phyloP scores from a whole-genome alignment of 192 early-diverging fungal genomes.

The Rhizoclosmatium sp. region DNA sequence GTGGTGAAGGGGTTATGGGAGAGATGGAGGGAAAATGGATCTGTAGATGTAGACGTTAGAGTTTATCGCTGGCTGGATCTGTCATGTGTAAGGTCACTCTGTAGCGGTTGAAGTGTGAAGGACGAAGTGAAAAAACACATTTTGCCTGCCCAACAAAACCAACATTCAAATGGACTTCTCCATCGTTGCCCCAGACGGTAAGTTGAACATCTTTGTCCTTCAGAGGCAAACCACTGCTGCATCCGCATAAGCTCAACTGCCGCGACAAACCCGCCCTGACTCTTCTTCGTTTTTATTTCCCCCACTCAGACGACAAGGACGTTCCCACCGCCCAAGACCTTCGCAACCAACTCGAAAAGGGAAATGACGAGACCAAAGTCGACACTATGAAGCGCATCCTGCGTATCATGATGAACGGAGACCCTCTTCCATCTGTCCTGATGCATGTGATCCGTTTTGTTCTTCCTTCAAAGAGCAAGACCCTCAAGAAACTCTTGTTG shows the following conservation, averaged over 20 bases:
- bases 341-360: slow-evolving; percentile 83
- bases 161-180: slow-evolving; percentile 30
- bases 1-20: slow-evolving; percentile 1
- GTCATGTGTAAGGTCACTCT: background rate
- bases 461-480: slow-evolving; percentile 94
- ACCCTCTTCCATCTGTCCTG: slow-evolving; percentile 82
- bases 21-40: background rate
- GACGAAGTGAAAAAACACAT: background rate
- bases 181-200: slow-evolving; percentile 32
- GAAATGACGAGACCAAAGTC: slow-evolving; percentile 90
- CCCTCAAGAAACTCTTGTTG: slow-evolving; percentile 95
- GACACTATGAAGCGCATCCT: slow-evolving; percentile 96
- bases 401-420: slow-evolving; percentile 90
- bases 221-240: too few species aligned
- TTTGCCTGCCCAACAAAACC: background rate
- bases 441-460: slow-evolving; percentile 99
- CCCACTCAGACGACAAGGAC: slow-evolving; percentile 65
- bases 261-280: too few species aligned
- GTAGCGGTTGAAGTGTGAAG: background rate
- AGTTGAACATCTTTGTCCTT: background rate
- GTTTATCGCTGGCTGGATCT: slow-evolving; percentile 13
- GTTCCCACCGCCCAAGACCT: slow-evolving; percentile 77
- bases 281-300: background rate
- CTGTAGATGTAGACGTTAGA: background rate
- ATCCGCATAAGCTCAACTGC: too few species aligned